Conservation (phyloP, 495 filamentous ascomycete genomes). For the Podospora tetraspora region DNA sequence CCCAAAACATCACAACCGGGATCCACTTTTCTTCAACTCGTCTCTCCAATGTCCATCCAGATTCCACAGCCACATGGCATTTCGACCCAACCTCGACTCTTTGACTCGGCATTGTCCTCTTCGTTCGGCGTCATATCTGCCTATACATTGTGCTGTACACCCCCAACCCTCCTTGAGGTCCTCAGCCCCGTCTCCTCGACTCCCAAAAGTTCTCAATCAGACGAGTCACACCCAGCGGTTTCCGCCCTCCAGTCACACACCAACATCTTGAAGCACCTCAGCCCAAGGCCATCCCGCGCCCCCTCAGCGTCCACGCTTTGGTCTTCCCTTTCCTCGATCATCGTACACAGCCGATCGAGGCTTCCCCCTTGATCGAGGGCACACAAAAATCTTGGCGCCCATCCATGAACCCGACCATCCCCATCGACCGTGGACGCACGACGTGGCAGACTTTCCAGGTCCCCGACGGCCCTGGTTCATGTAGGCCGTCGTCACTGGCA, state of each 20-base stretch:
- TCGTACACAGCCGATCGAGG: neutral
- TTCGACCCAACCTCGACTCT: constrained; percentile 12
- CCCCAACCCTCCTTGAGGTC: neutral
- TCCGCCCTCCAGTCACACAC: neutral
- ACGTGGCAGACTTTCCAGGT: constrained; percentile 10
- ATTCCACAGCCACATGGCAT: neutral
- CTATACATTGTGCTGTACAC: neutral
- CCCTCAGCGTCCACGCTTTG: no score
- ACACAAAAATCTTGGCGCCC: neutral
- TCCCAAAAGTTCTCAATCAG: neutral
- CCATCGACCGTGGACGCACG: neutral
- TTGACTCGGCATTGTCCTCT: neutral
- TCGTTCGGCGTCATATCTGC: neutral
- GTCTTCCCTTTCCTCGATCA: neutral
- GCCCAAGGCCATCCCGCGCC: neutral
- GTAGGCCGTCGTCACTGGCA: neutral
- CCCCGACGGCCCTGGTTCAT: neutral
- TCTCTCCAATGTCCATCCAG: neutral
- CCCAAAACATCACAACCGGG: neutral
- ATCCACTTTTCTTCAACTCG: neutral
- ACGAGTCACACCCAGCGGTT: neutral
- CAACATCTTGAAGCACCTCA: neutral
- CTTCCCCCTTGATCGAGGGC: neutral
- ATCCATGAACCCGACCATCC: neutral
- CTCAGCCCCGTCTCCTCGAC: neutral